Base-by-base conservation (phyloP, 768 basidiomycete species). In the Russula olivacea region DNA sequence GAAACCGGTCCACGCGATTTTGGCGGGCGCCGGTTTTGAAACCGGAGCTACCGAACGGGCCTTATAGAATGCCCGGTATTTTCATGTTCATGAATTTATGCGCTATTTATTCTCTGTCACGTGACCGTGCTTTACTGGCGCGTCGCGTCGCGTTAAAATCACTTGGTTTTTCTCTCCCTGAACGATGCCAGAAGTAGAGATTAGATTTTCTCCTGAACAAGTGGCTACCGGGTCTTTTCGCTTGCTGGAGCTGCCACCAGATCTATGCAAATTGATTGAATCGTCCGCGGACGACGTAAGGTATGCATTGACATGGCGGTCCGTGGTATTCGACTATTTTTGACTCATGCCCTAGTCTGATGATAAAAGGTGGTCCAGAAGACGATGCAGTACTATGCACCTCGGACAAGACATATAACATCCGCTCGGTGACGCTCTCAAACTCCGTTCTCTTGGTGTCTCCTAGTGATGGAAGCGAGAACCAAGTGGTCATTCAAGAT, bases 331-430 rank as follows among this genome's bases (percentile, higher is more conserved):
- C 57, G 43, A 69, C 51, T 55, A 41, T 61, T n/a, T 66, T 66
- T 63, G 34, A 34, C 19, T 40, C 19, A 25, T 68, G 59, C 36
- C 21, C 12, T 38, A 55, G 59, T 55, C 61, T 61, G 59, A 54
- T 68, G 89, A 87, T 98, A 75, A 95, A 93, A 72, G 96, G 95
- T 8, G 77, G 85, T 49, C 73, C 83, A 1, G 80, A 81, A 32
- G 94, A 98, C 68, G 89, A 95, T 68, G 96, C 96, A 0, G 93
- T 97, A 0, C 76, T 96, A 10, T 98, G 96, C 72, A 96, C 94
- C 0, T 68, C 78, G 0, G 80, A 86, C 61, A 85, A 82, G 71
- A 98, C 96, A 0, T n/a, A n/a, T 71, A 71, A 82, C 2, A 76
- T 98, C 30, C 86, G 96, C 59, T 89, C 93, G 0, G 87, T 98